Evolutionary conservation across 176 grass and related monocot genomes (phyloP), one percentile per base, ranked within the genome.

Genomic region (Oryza meyeriana): DNA sequence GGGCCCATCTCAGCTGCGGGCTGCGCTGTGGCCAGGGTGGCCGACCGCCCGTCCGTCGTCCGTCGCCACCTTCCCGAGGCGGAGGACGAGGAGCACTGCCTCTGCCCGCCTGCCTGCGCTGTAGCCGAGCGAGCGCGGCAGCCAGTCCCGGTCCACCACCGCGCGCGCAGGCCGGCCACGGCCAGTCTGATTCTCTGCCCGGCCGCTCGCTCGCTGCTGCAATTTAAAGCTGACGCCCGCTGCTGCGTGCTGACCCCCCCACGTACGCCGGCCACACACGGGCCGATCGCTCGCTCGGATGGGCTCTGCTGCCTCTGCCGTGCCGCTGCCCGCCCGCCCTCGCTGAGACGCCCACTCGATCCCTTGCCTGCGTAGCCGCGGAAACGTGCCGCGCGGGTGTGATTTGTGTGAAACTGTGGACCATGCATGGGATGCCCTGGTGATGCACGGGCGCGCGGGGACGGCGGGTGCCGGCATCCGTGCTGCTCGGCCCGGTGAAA

Each of bases 41-140:
- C 82, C 77, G 82, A 89, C 87, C 77, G 71, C 71, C 87, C 78
- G 78, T 85, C 83, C 83, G 20, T 17, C 44, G 44, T 58, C 52
- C 52, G 14, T 66, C 83, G 83, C 87, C 78, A 77, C 57, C 87
- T 89, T 89, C 87, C 87, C 83, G 72, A 89, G 87, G 83, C 24
- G 26, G 36, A 88, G 86, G 87, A 80, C 52, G 64, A 55, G 11
- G 74, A 78, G 32, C 6, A 5, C 26, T 27, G 26, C n/a, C n/a
- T 32, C 28, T 22, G 31, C 16, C 50, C 9, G 66, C 73, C 77
- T 75, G 84, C 75, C 29, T 12, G 1, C 36, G 26, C 85, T 83
- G 74, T 87, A 78, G 80, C 59, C 33, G 77, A 44, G 77, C 61
- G 28, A 35, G 55, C 50, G 10, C 48, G 20, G 38, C 66, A 27